Percentiles rank a stretch among this genome's conserved stretches.
phyloP scores from a whole-genome alignment of 108 stramenopile species.

The Skeletonema potamos region DNA sequence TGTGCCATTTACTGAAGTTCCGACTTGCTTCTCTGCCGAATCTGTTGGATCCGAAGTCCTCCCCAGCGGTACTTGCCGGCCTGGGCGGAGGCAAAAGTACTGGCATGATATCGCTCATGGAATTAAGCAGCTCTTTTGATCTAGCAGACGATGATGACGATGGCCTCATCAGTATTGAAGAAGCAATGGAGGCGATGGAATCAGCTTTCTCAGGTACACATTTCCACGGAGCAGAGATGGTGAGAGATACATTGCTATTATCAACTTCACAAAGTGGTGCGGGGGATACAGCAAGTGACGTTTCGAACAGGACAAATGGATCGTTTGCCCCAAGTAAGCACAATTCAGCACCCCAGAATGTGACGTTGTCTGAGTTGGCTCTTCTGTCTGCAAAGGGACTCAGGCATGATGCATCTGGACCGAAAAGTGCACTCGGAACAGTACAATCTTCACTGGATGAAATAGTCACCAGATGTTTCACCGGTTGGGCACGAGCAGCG shows the following conservation, averaged over 20 bases:
- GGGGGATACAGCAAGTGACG: slow-evolving; percentile 7
- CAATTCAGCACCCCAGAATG: slow-evolving; percentile 55
- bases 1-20: slow-evolving; percentile 85
- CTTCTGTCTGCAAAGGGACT: slow-evolving; percentile 82
- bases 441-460: slow-evolving; percentile 78
- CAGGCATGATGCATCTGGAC: slow-evolving; percentile 69
- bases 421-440: slow-evolving; percentile 82
- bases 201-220: slow-evolving; percentile 87
- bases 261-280: slow-evolving; percentile 30
- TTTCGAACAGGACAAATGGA: slow-evolving; percentile 1
- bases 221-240: slow-evolving; percentile 88
- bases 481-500: slow-evolving; percentile 71
- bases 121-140: slow-evolving; percentile 82
- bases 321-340: slow-evolving; percentile 12
- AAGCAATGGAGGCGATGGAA: slow-evolving; percentile 89
- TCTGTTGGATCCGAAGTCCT: slow-evolving; percentile 74
- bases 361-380: slow-evolving; percentile 82
- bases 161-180: slow-evolving; percentile 84
- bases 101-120: slow-evolving; percentile 82
- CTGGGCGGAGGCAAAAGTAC: slow-evolving; percentile 30
- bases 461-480: slow-evolving; percentile 71
- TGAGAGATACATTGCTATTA: slow-evolving; percentile 78
- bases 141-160: slow-evolving; percentile 88
- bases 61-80: slow-evolving; percentile 63
- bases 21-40: slow-evolving; percentile 74